Conservation (phyloP, 805 yeast species). For the Metschnikowia dekortorum region DNA sequence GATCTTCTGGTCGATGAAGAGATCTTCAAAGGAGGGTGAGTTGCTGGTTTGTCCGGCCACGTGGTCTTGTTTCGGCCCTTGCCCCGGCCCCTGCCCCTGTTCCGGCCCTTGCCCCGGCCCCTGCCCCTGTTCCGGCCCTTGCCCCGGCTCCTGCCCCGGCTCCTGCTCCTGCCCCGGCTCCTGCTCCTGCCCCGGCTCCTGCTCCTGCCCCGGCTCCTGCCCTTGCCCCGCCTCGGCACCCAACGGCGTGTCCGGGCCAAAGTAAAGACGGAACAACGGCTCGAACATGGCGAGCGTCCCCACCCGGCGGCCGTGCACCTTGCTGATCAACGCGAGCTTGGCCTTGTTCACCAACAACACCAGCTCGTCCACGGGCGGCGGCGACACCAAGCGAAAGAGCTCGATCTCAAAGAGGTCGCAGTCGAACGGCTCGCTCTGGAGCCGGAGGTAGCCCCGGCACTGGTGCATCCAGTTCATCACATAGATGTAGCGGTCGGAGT, state of each 20-base stretch:
- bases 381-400: slow-evolving; percentile 35
- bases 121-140: slow-evolving; percentile 10
- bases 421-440: slow-evolving; percentile 51
- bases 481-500: slow-evolving; percentile 18
- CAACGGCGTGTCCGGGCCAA: slow-evolving; percentile 31
- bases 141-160: slow-evolving; percentile 7
- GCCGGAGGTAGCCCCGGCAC: slow-evolving; percentile 47
- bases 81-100: slow-evolving; percentile 1
- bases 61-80: slow-evolving; percentile 4
- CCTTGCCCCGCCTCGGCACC: slow-evolving; percentile 17
- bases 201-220: slow-evolving; percentile 16
- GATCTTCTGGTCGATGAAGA: slow-evolving; percentile 45
- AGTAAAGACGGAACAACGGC: slow-evolving; percentile 29
- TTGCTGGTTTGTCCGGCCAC: neutral
- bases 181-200: slow-evolving; percentile 16
- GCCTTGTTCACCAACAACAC: slow-evolving; percentile 40
- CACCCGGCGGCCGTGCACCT: slow-evolving; percentile 35
- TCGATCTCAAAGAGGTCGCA: slow-evolving; percentile 61
- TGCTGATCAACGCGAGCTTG: slow-evolving; percentile 38
- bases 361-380: slow-evolving; percentile 32
- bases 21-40: slow-evolving; percentile 27
- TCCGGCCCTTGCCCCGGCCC: too few species aligned
- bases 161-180: slow-evolving; percentile 16
- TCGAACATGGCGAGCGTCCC: slow-evolving; percentile 29
- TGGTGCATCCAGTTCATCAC: slow-evolving; percentile 54